Evolutionary conservation across 371 early-diverging fungal genomes (phyloP).

Genomic region (Mucor saturninus): DNA sequence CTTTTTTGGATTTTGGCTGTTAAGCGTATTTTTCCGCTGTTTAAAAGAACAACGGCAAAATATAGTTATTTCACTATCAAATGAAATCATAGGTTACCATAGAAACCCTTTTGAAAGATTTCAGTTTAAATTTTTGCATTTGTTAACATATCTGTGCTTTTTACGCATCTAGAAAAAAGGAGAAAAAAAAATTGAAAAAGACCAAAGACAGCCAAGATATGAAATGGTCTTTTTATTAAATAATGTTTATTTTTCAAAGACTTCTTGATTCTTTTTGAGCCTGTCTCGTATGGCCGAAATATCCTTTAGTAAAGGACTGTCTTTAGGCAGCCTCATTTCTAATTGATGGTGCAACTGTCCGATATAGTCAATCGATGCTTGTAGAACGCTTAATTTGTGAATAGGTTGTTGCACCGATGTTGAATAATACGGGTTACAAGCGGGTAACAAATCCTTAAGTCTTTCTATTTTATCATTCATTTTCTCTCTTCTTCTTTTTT

Average conservation of each 20-base stretch:
- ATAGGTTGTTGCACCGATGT: slow-evolving; percentile 53
- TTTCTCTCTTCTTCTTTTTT: slow-evolving; percentile 70
- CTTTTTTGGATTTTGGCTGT: too few relatives aligned
- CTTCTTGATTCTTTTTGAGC: background rate
- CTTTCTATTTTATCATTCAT: slow-evolving; percentile 61
- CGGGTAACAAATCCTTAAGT: slow-evolving; percentile 30
- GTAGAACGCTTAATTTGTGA: slow-evolving; percentile 69
- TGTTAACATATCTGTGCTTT: too few relatives aligned
- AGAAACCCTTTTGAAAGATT: too few relatives aligned
- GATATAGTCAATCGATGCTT: slow-evolving; percentile 71
- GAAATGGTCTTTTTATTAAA: background rate
- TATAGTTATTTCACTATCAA: too few relatives aligned
- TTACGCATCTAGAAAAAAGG: too few relatives aligned
- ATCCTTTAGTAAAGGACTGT: slow-evolving; percentile 21
- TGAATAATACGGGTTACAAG: slow-evolving; percentile 44
- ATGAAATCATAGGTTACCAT: too few relatives aligned
- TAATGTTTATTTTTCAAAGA: background rate
- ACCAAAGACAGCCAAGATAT: background rate
- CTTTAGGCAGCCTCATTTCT: slow-evolving; percentile 16
- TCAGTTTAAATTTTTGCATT: too few relatives aligned
- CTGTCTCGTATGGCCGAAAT: background rate
- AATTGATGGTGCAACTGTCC: slow-evolving; percentile 36
- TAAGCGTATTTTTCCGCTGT: too few relatives aligned
- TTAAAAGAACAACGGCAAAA: too few relatives aligned
- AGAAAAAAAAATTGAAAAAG: too few relatives aligned